phyloP scores from a whole-genome alignment of 345 rosid genomes.

The Murraya paniculata region DNA sequence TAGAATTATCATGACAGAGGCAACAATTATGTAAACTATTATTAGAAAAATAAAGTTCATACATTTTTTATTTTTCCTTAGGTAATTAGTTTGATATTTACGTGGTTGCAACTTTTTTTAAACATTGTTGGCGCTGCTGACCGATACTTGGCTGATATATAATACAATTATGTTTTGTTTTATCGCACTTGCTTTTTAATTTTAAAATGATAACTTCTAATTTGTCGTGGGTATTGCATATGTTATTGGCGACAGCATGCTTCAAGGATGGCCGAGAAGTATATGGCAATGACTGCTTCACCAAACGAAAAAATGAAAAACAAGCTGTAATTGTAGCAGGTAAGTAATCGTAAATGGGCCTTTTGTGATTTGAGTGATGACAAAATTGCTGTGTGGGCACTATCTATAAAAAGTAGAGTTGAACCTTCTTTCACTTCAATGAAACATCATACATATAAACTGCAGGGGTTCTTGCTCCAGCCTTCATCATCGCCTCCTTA shows the following conservation, averaged over 20 bases:
- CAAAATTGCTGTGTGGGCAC: background rate
- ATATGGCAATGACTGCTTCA: slow-evolving; percentile 41
- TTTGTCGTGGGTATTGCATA: background rate
- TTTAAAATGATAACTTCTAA: background rate
- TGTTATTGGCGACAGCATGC: slow-evolving; percentile 43
- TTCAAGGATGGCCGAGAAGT: slow-evolving; percentile 52
- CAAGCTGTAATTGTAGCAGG: slow-evolving; percentile 59
- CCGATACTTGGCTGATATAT: background rate
- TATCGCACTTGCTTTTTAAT: slow-evolving; percentile 3
- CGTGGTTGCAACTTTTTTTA: background rate
- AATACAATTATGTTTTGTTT: too few relatives aligned
- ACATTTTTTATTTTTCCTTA: background rate
- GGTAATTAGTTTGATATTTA: background rate
- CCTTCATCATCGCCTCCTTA: slow-evolving; percentile 44
- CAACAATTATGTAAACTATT: background rate
- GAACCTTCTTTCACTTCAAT: background rate
- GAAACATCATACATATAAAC: background rate
- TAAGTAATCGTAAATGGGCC: slow-evolving; percentile 19
- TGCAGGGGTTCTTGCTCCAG: slow-evolving; percentile 54
- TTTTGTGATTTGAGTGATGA: background rate
- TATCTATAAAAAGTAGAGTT: background rate
- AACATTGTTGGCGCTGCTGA: background rate
- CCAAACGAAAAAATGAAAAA: slow-evolving; percentile 36
- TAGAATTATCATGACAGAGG: slow-evolving; percentile 6
- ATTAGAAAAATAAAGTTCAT: background rate